phyloP scores from a whole-genome alignment of 345 rosid species.

The Hibiscus tridactylites region DNA sequence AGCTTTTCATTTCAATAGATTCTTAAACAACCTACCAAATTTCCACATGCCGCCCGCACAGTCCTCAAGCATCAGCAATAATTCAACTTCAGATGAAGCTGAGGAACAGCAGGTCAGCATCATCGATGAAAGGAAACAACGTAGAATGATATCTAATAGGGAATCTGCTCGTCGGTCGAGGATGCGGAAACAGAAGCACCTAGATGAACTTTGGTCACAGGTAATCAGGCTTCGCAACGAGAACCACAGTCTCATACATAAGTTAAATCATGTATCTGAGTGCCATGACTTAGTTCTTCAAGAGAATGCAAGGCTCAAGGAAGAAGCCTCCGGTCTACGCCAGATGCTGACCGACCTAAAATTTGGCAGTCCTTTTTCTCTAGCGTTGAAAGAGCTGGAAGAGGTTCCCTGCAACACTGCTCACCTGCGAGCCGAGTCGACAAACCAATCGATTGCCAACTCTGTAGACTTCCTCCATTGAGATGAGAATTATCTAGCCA shows the following conservation, averaged over 20 bases:
- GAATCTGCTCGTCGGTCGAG: conserved; percentile 95
- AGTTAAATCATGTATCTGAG: conserved; percentile 60
- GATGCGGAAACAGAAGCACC: conserved; percentile 93
- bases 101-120: conserved; percentile 49
- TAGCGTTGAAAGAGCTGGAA: conserved; percentile 41
- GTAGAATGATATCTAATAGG: conserved; percentile 91
- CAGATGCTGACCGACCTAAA: conserved; percentile 51
- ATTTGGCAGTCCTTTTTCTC: conserved; percentile 36
- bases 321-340: conserved; percentile 70
- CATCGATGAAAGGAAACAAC: conserved; percentile 87
- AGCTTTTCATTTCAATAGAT: conserved; percentile 38
- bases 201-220: conserved; percentile 90
- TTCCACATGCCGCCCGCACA: conserved; percentile 25
- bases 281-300: conserved; percentile 49
- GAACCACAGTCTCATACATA: conserved; percentile 59
- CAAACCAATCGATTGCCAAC: conserved; percentile 24
- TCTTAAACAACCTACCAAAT: conserved; percentile 29
- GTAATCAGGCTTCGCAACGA: conserved; percentile 62
- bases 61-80: conserved; percentile 50
- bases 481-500: conserved; percentile 17
- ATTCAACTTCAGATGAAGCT: conserved; percentile 78
- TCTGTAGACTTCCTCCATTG: conserved; percentile 40
- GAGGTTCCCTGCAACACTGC: conserved; percentile 43
- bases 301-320: conserved; percentile 74
- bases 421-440: conserved; percentile 34